phyloP scores from a whole-genome alignment of 225 moss, liverwort and hornwort genomes.

The Bryum argenteum region DNA sequence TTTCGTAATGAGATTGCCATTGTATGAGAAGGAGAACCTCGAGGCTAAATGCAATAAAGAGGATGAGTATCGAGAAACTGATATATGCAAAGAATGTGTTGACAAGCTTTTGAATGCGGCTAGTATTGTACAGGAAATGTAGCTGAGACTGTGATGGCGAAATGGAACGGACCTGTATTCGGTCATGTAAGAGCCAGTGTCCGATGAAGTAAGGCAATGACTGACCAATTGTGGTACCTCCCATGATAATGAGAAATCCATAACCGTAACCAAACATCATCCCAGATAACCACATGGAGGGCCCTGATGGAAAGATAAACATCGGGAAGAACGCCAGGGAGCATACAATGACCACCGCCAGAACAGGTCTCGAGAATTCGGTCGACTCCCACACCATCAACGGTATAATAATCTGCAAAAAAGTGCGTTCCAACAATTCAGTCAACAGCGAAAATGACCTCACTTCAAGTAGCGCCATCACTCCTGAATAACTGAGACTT shows the following conservation, averaged over 20 bases:
- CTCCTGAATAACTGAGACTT: not conserved
- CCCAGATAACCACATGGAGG: conserved; percentile 97
- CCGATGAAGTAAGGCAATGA: conserved; percentile 89
- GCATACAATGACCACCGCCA: conserved; percentile 81
- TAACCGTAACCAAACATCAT: conserved; percentile 97
- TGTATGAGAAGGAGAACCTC: not conserved
- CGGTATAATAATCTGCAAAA: conserved; percentile 82
- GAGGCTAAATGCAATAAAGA: too few relatives aligned
- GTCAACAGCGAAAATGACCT: not conserved
- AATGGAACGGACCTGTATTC: conserved; percentile 63
- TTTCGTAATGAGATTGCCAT: not conserved
- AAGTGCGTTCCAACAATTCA: not conserved
- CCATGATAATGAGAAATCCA: conserved; percentile 93
- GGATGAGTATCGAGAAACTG: too few relatives aligned
- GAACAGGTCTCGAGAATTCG: conserved; percentile 79
- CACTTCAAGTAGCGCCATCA: not conserved
- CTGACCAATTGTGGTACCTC: conserved; percentile 80
- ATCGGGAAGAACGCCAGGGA: conserved; percentile 86
- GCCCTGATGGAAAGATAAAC: conserved; percentile 82
- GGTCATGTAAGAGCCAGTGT: conserved; percentile 81
- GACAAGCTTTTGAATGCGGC: not conserved
- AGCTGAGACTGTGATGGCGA: conserved; percentile 3
- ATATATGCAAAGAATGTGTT: not conserved
- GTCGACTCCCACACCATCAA: conserved; percentile 87
- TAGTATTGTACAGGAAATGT: not conserved